Conservation (phyloP, 23 red algal genomes). For the Gracilaria domingensis region DNA sequence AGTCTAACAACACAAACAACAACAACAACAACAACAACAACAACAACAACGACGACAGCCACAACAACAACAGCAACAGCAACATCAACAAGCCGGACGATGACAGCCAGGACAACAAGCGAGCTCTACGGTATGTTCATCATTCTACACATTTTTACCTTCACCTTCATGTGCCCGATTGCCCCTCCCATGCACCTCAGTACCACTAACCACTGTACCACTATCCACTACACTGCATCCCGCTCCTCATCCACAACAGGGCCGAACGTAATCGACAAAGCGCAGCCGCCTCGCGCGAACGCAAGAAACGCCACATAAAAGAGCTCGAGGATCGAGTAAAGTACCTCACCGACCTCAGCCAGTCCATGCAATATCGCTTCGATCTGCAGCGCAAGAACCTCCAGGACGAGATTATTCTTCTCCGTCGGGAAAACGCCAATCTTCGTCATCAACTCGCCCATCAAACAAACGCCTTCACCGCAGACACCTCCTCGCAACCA, state of each 20-base stretch:
- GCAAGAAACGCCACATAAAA: conserved; percentile 83
- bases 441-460: conserved; percentile 40
- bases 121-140: conserved; percentile 50
- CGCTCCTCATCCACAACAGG: too few relatives aligned
- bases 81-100: conserved; percentile 23
- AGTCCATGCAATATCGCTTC: conserved; percentile 55
- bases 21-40: conserved; percentile 30
- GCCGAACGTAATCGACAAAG: conserved; percentile 90
- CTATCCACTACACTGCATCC: too few relatives aligned
- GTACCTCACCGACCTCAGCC: conserved; percentile 66
- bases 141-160: background rate
- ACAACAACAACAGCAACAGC: background rate
- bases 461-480: background rate
- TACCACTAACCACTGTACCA: too few relatives aligned
- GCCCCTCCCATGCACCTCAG: too few relatives aligned
- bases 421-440: conserved; percentile 33
- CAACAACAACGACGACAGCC: background rate
- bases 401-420: conserved; percentile 7
- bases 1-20: conserved; percentile 2
- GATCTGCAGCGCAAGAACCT: conserved; percentile 23
- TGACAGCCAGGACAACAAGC: conserved; percentile 58
- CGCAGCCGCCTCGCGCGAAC: conserved; percentile 83
- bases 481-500: conserved; percentile 3
- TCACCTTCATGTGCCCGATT: too few relatives aligned
- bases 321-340: conserved; percentile 79